Base-by-base conservation (phyloP, 176 grass and related monocot genomes). In the Eremochloa ophiuroides region DNA sequence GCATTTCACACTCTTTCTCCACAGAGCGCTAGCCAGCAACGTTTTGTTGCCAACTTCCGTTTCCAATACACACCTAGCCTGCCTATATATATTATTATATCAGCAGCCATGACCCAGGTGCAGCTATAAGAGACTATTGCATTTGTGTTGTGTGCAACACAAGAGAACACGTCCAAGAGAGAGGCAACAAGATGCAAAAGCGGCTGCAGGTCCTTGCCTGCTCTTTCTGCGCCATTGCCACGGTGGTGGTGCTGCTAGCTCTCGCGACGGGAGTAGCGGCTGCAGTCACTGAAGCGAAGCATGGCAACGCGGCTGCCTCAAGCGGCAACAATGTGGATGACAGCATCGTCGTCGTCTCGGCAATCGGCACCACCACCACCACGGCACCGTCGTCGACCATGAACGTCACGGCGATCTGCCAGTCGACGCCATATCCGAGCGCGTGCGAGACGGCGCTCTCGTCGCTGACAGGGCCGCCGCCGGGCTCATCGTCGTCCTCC, bases 361-460 rank as follows among this genome's bases (percentile, higher is more conserved):
- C 9, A 20, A 17, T 26, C 5, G 28, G 20, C 6, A 15, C 11
- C 4, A 38, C 29, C 34, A 22, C 70, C 0, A 62, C 22, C 4
- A 38, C 29, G 29, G 8, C 47, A 28, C 6, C 46, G 8, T 2
- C 71, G 10, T 20, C 38, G 4, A 22, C 22, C 16, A 16, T 3
- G 18, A 80, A 85, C 64, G 1, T 97, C 43, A 38, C 80, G 23
- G 62, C 53, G 25, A 81, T 94, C 33, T 97, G 95, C 65, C 48
- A 12, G 28, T 39, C 89, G 22, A 94, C 92, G 55, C 77, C 80
- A 39, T 91, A 94, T 82, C 95, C 90, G 11, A 40, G 58, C 18
- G 90, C 85, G 14, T 97, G 95, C 76, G n/a, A 71, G 69, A 88
- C 73, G 56, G 88, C 85, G 18, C 80, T 92, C 37, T 80, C 89